Conservation (phyloP, 306 rosid species). For the Lathyrus tuberosus region DNA sequence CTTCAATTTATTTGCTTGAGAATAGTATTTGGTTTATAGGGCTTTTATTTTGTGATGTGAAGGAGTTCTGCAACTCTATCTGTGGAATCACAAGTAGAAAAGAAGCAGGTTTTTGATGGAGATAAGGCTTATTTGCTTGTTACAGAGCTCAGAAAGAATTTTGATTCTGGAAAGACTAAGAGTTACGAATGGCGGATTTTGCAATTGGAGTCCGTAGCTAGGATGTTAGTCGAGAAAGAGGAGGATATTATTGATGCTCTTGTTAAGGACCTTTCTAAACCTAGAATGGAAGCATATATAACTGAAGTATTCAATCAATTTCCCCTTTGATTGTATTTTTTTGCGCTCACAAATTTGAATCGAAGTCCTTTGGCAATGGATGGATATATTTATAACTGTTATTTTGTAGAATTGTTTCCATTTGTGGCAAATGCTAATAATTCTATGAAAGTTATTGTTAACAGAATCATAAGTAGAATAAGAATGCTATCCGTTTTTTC, state of each 20-base stretch:
- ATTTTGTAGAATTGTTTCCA: not conserved
- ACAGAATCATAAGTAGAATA: not conserved
- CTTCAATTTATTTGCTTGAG: conserved; percentile 5
- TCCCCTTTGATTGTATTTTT: not conserved
- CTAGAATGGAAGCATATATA: conserved; percentile 61
- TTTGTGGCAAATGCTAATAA: not conserved
- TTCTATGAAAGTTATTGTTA: not conserved
- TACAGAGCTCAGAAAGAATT: conserved; percentile 59
- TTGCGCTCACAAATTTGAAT: not conserved
- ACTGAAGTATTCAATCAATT: conserved; percentile 60
- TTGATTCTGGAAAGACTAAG: conserved; percentile 65
- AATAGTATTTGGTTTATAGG: not conserved
- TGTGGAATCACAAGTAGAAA: conserved; percentile 46
- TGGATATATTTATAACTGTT: not conserved
- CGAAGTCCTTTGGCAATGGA: not conserved
- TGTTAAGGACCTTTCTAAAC: conserved; percentile 71
- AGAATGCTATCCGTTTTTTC: not conserved
- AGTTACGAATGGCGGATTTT: conserved; percentile 78
- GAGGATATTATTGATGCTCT: conserved; percentile 65
- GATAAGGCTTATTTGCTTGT: conserved; percentile 55
- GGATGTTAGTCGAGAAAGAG: conserved; percentile 74
- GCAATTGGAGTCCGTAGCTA: conserved; percentile 63
- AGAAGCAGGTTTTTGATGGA: conserved; percentile 47
- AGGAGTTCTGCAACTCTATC: conserved; percentile 61
- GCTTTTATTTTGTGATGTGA: conserved; percentile 34